A percentile compares a stretch with the other conserved stretches of the same genome.
Evolutionary conservation across 1,284 basidiomycete species (phyloP).

Genomic region (Limonomyces culmigenus): DNA sequence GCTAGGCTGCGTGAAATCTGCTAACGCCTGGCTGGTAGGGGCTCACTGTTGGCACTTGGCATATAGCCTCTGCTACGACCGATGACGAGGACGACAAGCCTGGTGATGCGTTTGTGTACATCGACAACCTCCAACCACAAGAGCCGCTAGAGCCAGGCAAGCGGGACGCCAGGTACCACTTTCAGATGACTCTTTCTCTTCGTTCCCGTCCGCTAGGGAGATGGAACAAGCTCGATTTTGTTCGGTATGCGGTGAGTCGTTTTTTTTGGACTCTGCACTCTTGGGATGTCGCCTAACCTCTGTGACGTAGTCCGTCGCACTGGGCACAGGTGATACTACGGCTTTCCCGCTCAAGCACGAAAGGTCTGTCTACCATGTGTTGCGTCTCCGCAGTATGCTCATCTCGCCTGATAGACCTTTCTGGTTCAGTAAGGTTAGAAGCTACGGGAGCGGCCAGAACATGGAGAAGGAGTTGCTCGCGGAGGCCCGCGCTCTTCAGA

Average conservation of each 20-base stretch:
- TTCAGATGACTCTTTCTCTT: constrained; percentile 71
- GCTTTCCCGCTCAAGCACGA: constrained; percentile 70
- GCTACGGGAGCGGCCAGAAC: background rate
- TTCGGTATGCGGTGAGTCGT: too few relatives aligned
- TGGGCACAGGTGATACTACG: constrained; percentile 58
- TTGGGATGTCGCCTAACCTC: too few relatives aligned
- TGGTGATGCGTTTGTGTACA: constrained; percentile 6
- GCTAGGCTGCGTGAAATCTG: constrained; percentile 37
- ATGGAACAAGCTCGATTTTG: constrained; percentile 80
- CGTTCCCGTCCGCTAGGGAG: constrained; percentile 66
- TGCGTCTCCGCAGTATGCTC: background rate
- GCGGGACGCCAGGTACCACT: constrained; percentile 45
- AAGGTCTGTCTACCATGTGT: constrained; percentile 65
- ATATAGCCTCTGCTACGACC: constrained; percentile 2
- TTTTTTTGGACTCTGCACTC: too few relatives aligned
- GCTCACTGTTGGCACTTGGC: constrained; percentile 7
- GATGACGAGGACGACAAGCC: constrained; percentile 5
- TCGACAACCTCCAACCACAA: constrained; percentile 1
- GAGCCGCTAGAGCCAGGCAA: constrained; percentile 8
- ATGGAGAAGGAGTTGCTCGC: background rate
- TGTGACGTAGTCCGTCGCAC: constrained; percentile 57
- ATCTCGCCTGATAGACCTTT: background rate
- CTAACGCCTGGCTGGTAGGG: constrained; percentile 47
- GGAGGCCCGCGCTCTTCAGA: background rate
- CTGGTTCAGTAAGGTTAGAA: background rate